These are phyloP conservation scores for Phytophthora fragariaefolia DNA, from an alignment of 352 stramenopile species.

Conservation along the genomic window DNA sequence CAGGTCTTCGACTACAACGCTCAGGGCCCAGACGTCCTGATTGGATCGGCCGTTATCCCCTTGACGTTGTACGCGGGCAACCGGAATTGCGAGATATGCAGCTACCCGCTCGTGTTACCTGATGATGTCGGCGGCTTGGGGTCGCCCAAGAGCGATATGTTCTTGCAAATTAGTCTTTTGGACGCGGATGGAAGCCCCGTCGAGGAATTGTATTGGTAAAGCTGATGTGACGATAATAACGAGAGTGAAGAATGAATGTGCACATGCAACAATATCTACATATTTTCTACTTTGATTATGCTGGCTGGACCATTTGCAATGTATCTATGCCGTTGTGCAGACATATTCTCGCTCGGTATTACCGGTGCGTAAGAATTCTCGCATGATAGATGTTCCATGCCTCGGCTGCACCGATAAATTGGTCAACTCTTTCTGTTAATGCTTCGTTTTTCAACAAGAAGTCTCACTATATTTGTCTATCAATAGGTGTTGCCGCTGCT, in stretches of 20 bases:
- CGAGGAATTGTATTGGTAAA: conserved; percentile 51
- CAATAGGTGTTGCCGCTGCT: too few relatives aligned
- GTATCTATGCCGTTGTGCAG: too few relatives aligned
- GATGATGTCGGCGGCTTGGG: conserved; percentile 63
- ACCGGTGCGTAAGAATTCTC: too few relatives aligned
- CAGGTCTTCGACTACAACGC: conserved; percentile 73
- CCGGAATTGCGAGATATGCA: conserved; percentile 69
- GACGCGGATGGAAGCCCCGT: conserved; percentile 58
- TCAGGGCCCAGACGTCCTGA: conserved; percentile 61
- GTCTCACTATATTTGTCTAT: too few relatives aligned
- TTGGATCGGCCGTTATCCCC: conserved; percentile 76
- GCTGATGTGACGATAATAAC: neutral
- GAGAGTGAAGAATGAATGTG: neutral
- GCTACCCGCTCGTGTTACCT: conserved; percentile 74
- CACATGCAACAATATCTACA: too few relatives aligned
- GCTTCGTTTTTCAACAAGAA: too few relatives aligned
- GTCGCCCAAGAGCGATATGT: conserved; percentile 65
- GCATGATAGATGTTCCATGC: too few relatives aligned
- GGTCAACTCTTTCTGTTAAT: too few relatives aligned
- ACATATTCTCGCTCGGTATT: too few relatives aligned
- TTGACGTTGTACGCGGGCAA: conserved; percentile 68
- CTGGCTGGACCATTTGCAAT: too few relatives aligned
- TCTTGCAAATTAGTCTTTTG: conserved; percentile 66
- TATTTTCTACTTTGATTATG: too few relatives aligned
- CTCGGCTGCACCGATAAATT: too few relatives aligned